Base-by-base conservation (phyloP, 805 yeast genomes). In the Metschnikowia hibisci region DNA sequence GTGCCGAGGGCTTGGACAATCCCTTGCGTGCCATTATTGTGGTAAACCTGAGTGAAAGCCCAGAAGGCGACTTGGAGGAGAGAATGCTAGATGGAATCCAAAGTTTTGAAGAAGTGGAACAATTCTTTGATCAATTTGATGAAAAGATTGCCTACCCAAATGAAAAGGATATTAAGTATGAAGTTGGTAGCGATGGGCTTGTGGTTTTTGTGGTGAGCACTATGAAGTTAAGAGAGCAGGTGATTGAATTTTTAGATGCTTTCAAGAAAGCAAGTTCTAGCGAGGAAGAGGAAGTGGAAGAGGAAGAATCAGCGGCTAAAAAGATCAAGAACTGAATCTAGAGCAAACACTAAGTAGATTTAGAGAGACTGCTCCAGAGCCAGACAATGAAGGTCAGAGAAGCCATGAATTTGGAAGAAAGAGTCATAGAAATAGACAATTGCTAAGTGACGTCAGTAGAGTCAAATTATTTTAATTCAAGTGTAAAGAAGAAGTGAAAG, bases 101-200 rank as follows among this genome's bases (percentile, higher is more conserved):
- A 49, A 70, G 73, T 14, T 66, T 74, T 51, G 72, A 67, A 12
- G 73, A 68, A 33, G 71, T 77, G 54, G 77, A 78, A 53, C 60
- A 54, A 26, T 77, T 78, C 48, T 78, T 78, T 49, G 81, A 78
- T 50, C 54, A 56, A 30, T 78, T 78, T 51, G 83, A 78, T 54
- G 73, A 64, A 31, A 57, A 58, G 18, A 65, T 78, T 12, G 80
- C 82, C 7, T 64, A 71, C 32, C 82, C 82, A 3, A 78, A 78
- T 49, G 78, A 77, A 47, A 75, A 71, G 4, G 68, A 71, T 46
- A 69, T 78, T 50, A 77, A 77, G 54, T 78, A 78, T 51, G 82
- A 78, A 47, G 81, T 77, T 2, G 82, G 82, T 4, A 74, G 80
- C 39, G 83, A 78, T 53, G 83, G 83, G 4, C 60, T 78, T 42